Evolutionary conservation across 2,329 filamentous ascomycete species (phyloP), one percentile per base, ranked within the genome.

Genomic region (Neodidymelliopsis sp.): DNA sequence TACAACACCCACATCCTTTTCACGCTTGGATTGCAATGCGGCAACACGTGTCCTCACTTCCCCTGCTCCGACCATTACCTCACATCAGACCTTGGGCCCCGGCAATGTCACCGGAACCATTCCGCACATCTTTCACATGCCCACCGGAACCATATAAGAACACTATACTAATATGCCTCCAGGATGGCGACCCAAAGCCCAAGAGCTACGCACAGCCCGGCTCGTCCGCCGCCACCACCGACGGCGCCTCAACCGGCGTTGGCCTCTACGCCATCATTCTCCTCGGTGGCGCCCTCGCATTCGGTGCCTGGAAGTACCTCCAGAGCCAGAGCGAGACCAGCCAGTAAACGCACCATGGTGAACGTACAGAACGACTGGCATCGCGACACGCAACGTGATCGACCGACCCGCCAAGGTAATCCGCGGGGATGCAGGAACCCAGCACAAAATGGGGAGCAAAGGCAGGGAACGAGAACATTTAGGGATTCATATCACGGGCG

Each of bases 231-330:
- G 76, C 78, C 57, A 75, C 79, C 56, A 76, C 72, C 46, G 72
- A 74, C 38, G 73, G 72, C 37, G 74, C 82, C 42, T 83, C 87
- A 61, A 63, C 91, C 51, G 90, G 91, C 67, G 79, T 95, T 60
- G 89, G 87, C 53, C 80, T 95, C 63, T 97, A 97, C 78, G 89
- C 86, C 52, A 64, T 96, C 62, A 75, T 97, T 65, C 79, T 96
- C 62, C 71, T 93, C 60, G 91, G 91, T 65, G 92, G 87, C 60
- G 80, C 85, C 37, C 74, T 85, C 55, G 91, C 90, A 57, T 97
- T 90, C 78, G 83, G 83, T 64, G 89, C 83, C 66, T 97, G 93
- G 82, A 87, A 92, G 76, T 96, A 94, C 80, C 74, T 95, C 65
- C 86, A 93, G 79, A 77, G 81, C 45, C 61, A 69, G 58, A 41